Evolutionary conservation across 768 basidiomycete species (phyloP).

Genomic region (Agaricus subrufescens): DNA sequence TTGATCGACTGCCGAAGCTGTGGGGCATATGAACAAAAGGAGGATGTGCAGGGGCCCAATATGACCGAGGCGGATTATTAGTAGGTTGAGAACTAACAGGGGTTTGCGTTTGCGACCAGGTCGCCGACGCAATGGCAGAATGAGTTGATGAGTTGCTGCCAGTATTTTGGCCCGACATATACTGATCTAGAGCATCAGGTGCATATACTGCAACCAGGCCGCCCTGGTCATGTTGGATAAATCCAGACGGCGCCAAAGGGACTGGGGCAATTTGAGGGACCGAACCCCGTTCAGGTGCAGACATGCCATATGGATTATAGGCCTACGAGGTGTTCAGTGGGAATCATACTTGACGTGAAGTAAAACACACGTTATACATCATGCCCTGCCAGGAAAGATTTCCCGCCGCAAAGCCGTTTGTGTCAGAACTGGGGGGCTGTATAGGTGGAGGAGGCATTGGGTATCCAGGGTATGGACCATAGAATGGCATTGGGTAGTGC

Average conservation of each 20-base stretch:
- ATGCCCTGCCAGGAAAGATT: constrained; percentile 32
- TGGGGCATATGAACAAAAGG: neutral
- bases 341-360: neutral
- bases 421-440: constrained; percentile 31
- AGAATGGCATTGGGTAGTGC: constrained; percentile 49
- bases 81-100: neutral
- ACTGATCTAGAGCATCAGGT: constrained; percentile 65
- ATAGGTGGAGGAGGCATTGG: constrained; percentile 25
- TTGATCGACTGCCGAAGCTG: neutral
- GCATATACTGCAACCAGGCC: constrained; percentile 69
- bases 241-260: constrained; percentile 61
- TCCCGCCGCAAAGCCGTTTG: constrained; percentile 25
- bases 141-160: constrained; percentile 20
- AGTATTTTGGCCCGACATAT: constrained; percentile 38
- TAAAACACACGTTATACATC: constrained; percentile 43
- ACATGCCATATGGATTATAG: constrained; percentile 45
- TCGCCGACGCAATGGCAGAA: neutral
- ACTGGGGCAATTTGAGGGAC: constrained; percentile 34
- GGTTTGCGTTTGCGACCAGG: neutral
- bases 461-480: constrained; percentile 43
- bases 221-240: constrained; percentile 70
- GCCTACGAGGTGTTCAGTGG: constrained; percentile 26
- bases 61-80: neutral
- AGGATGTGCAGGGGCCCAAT: constrained; percentile 1
- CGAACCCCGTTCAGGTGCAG: constrained; percentile 20